Evolutionary conservation across 768 basidiomycete genomes (phyloP).

Genomic region (Phanerochaete sordida): DNA sequence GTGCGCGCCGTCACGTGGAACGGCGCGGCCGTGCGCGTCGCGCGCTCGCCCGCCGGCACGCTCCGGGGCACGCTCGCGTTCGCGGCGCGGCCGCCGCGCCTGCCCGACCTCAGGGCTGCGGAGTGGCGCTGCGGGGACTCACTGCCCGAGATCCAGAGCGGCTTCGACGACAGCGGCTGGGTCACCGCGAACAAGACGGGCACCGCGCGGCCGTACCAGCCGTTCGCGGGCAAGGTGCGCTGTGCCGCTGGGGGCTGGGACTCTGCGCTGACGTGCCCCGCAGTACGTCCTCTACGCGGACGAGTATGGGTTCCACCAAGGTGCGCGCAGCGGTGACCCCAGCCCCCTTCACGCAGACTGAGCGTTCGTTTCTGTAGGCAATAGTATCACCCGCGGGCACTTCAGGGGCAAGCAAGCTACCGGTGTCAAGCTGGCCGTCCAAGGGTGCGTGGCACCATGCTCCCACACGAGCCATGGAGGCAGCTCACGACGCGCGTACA

Average conservation of each 20-base stretch:
- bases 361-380: constrained; percentile 8
- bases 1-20: constrained; percentile 25
- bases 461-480: background rate
- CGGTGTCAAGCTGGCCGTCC: constrained; percentile 21
- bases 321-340: background rate
- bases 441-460: constrained; percentile 16
- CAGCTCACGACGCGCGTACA: too few relatives aligned
- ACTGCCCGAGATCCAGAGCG: constrained; percentile 24
- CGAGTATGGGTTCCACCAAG: constrained; percentile 24
- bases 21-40: constrained; percentile 14
- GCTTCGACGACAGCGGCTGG: constrained; percentile 26
- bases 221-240: constrained; percentile 15
- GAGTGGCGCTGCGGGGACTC: constrained; percentile 25
- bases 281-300: constrained; percentile 21
- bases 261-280: background rate
- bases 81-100: background rate
- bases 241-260: background rate
- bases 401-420: constrained; percentile 24
- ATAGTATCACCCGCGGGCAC: constrained; percentile 19
- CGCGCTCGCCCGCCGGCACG: constrained; percentile 1
- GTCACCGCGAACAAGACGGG: constrained; percentile 24
- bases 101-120: constrained; percentile 18
- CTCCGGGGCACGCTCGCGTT: constrained; percentile 15
- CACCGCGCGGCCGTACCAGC: constrained; percentile 22
- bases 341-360: too few relatives aligned